Evolutionary conservation across 257 asterid species (phyloP), one percentile per base, ranked within the genome.

Genomic region (Solanum appendiculatum): DNA sequence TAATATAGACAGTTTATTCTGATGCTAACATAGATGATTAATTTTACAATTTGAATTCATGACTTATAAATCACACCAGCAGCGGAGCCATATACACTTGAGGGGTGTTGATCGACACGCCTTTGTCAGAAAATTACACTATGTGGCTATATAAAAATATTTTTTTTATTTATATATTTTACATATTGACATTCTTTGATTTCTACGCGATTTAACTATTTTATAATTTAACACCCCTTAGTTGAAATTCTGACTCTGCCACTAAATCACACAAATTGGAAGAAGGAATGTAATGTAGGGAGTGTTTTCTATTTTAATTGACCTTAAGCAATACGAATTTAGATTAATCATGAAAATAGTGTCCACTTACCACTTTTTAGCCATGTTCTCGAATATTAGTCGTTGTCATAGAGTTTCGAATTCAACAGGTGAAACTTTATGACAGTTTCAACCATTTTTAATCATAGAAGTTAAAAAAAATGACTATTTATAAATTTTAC

Each of bases 161-260:
- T 18, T 2, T 54, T 36, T 54, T 6, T 6, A 2, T 7, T 4
- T 54, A 20, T 54, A 42, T 42, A 42, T 42, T 9, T 42, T 42
- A 42, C 4, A n/a, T n/a, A n/a, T n/a, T 10, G 63, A 54, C 25
- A 20, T 2, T 54, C n/a, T 2, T 54, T 54, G 0, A 54, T 2
- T 54, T 54, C 1, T 54, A 20, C 63, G 10, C 8, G 0, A 54
- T 7, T 54, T 20, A 20, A 1, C 0, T 54, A 18, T 0, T 54
- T 54, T 54, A 20, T 20, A 20, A 2, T 20, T 1, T 23, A 0
- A 60, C 6, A 9, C 16, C 0, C 0, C 10, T 23, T n/a, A 2
- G 7, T 54, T 3, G 3, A 54, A 20, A 20, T 1, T 54, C 5
- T 54, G 11, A 20, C 63, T 20, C 1, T 11, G 25, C 0, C 63